A percentile compares a stretch with the other conserved stretches of the same genome.
phyloP scores from a whole-genome alignment of 1,139 yeast species.

The Blastobotrys indianensis region DNA sequence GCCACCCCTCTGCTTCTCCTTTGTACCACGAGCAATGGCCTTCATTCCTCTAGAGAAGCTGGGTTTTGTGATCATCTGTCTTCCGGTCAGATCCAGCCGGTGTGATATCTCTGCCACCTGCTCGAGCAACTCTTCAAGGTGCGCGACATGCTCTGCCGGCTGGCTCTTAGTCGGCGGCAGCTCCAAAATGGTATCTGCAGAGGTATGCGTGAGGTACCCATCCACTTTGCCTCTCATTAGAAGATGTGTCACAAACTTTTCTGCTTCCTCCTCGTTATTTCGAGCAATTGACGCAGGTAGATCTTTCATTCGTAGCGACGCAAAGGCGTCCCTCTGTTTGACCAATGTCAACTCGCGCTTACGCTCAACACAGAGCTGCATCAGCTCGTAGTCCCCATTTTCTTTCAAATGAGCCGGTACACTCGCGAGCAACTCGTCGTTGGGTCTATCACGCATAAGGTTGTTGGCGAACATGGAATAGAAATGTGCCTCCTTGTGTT shows the following conservation, averaged over 20 bases:
- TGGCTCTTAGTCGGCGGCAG: background rate
- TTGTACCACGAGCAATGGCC: background rate
- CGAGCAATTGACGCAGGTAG: background rate
- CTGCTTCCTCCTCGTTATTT: background rate
- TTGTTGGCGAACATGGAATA: too few relatives aligned
- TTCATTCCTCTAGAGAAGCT: background rate
- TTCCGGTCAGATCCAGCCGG: background rate
- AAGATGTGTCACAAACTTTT: conserved; percentile 1
- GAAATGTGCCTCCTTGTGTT: too few relatives aligned
- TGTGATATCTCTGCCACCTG: background rate
- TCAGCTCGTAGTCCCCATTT: background rate
- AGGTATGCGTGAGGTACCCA: background rate
- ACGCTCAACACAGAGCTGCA: conserved; percentile 2
- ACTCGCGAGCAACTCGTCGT: too few relatives aligned
- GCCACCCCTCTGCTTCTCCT: background rate
- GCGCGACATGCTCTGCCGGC: background rate
- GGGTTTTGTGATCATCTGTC: background rate
- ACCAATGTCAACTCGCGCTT: background rate
- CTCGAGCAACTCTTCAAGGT: conserved; percentile 1
- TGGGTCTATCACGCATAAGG: too few relatives aligned
- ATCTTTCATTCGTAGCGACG: conserved; percentile 2
- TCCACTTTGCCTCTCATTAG: conserved; percentile 2
- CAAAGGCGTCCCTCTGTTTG: conserved; percentile 1
- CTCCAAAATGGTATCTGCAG: background rate
- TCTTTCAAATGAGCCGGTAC: too few relatives aligned